Evolutionary conservation across 176 grass and related monocot species (phyloP).

Genomic region (Miscanthus lutarioriparius): DNA sequence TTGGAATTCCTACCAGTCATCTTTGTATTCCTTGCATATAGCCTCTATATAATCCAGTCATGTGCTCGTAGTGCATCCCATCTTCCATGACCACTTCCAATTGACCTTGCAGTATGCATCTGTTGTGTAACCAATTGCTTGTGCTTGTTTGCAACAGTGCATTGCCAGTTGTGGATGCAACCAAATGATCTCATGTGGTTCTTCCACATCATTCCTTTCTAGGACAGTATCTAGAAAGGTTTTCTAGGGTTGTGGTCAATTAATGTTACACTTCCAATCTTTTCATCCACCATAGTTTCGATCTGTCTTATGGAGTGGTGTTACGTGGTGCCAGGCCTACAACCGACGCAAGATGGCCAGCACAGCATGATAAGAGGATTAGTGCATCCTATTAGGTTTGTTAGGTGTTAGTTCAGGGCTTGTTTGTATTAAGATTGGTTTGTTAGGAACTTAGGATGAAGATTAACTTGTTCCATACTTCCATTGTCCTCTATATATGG

Average conservation of each 20-base stretch:
- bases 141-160: neutral
- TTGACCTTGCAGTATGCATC: neutral
- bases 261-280: neutral
- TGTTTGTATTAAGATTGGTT: neutral
- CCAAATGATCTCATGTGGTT: neutral
- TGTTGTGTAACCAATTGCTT: slow-evolving; percentile 2
- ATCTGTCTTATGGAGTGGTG: neutral
- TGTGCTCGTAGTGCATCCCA: neutral
- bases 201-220: neutral
- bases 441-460: neutral
- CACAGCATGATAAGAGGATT: neutral
- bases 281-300: neutral
- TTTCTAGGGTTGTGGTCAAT: neutral
- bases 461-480: neutral
- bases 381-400: neutral
- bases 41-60: neutral
- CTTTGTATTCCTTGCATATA: neutral
- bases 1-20: neutral
- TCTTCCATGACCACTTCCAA: neutral
- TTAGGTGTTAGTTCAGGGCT: neutral
- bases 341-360: neutral
- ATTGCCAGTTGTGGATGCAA: neutral
- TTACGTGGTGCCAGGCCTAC: neutral
- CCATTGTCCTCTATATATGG: neutral
- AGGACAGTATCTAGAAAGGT: neutral